These are phyloP conservation scores for Penicillium alfredii DNA, from an alignment of 495 filamentous ascomycete genomes.

Conservation along the genomic window DNA sequence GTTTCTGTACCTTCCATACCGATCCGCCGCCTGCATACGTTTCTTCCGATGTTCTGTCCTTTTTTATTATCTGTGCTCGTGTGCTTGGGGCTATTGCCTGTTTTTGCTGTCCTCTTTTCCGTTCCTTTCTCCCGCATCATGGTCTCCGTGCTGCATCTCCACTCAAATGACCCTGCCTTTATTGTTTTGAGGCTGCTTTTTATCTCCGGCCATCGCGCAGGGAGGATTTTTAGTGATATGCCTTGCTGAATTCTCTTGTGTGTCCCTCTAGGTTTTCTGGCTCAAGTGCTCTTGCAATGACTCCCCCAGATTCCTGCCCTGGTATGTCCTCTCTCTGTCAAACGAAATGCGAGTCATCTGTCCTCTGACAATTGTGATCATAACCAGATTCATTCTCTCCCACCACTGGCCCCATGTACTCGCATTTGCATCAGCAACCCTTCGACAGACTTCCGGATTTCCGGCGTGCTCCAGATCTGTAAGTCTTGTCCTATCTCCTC, in stretches of 20 bases:
- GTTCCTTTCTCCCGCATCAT: slow-evolving; percentile 15
- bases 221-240: slow-evolving; percentile 12
- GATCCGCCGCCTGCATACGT: slow-evolving; percentile 25
- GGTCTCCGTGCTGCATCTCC: slow-evolving; percentile 11
- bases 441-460: slow-evolving; percentile 42
- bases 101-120: slow-evolving; percentile 10
- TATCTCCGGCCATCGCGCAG: slow-evolving; percentile 3
- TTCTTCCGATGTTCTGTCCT: slow-evolving; percentile 25
- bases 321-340: slow-evolving; percentile 27
- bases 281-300: slow-evolving; percentile 41
- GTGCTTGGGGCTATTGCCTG: slow-evolving; percentile 10
- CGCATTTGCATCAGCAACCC: slow-evolving; percentile 29
- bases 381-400: slow-evolving; percentile 36
- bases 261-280: slow-evolving; percentile 33
- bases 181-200: slow-evolving; percentile 5
- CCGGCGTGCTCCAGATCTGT: slow-evolving; percentile 40
- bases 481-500: slow-evolving; percentile 15
- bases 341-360: background rate
- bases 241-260: slow-evolving; percentile 22
- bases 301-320: slow-evolving; percentile 42
- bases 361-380: slow-evolving; percentile 4
- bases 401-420: slow-evolving; percentile 32
- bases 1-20: slow-evolving; percentile 28
- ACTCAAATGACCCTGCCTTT: slow-evolving; percentile 8
- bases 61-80: slow-evolving; percentile 16